These are phyloP conservation scores for Annulohypoxylon nitens DNA, from an alignment of 495 filamentous ascomycete genomes.

Conservation along the genomic window DNA sequence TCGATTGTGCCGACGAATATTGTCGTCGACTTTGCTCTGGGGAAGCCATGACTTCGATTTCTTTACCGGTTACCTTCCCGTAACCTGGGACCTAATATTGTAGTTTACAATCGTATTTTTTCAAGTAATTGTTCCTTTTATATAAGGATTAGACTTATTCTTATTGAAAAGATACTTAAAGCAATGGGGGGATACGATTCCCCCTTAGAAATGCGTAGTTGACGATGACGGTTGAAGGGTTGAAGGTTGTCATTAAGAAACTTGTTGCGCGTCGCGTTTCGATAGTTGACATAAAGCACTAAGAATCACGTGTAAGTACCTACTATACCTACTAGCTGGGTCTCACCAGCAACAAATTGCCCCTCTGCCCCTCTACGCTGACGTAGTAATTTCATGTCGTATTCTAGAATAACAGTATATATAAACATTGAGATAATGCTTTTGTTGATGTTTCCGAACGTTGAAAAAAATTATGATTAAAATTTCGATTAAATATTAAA, in stretches of 20 bases:
- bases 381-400: slow-evolving; percentile 2
- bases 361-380: slow-evolving; percentile 24
- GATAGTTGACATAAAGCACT: slow-evolving; percentile 7
- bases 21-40: slow-evolving; percentile 44
- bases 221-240: background rate
- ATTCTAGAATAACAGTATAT: background rate
- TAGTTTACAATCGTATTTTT: background rate
- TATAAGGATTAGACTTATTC: background rate
- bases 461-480: background rate
- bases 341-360: slow-evolving; percentile 18
- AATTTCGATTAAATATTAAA: background rate
- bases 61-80: slow-evolving; percentile 34
- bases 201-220: background rate
- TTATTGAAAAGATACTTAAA: background rate
- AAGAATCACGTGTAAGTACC: slow-evolving; percentile 11
- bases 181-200: background rate
- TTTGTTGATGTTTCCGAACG: background rate
- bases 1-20: slow-evolving; percentile 27
- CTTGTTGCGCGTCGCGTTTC: slow-evolving; percentile 10
- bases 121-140: background rate
- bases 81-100: background rate
- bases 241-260: background rate
- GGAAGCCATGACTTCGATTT: slow-evolving; percentile 41
- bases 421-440: background rate
- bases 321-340: background rate